Percentiles rank a stretch among this genome's conserved stretches.
These are phyloP conservation scores for Trypanosoma caninum DNA, from an alignment of 208 protist genomes.

Conservation along the genomic window DNA sequence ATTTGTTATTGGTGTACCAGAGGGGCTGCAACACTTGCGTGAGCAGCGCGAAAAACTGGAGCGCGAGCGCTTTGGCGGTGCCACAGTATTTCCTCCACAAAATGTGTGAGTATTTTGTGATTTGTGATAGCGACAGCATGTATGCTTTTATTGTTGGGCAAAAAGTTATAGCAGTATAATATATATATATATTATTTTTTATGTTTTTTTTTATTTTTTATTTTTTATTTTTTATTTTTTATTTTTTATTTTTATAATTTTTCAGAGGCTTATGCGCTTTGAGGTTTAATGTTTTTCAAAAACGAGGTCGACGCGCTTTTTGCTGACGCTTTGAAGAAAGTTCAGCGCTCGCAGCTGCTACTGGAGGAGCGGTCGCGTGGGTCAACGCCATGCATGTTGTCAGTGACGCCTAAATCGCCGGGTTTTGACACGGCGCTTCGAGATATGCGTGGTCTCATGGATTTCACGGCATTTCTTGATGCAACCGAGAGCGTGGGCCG, in stretches of 20 bases:
- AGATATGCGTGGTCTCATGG: constrained; percentile 21
- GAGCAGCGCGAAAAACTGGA: constrained; percentile 76
- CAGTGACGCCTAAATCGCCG: constrained; percentile 7
- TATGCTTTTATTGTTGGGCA: not conserved
- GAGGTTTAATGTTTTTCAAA: constrained; percentile 39
- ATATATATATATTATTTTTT: not conserved
- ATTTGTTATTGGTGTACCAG: constrained; percentile 89
- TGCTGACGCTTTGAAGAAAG: constrained; percentile 21
- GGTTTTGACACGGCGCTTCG: constrained; percentile 17
- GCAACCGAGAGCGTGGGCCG: constrained; percentile 33
- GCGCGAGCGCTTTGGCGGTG: constrained; percentile 64
- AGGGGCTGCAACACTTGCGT: constrained; percentile 72
- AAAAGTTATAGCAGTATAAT: not conserved
- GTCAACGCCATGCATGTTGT: constrained; percentile 4
- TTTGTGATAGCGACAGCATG: not conserved
- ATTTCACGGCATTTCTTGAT: constrained; percentile 43
- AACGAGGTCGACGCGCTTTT: constrained; percentile 59
- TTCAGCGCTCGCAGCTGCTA: constrained; percentile 53
- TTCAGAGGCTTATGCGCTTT: not conserved
- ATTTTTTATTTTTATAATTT: constrained; percentile 4
- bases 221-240: constrained; percentile 10
- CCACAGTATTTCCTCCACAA: constrained; percentile 76
- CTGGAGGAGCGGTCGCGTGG: constrained; percentile 37
- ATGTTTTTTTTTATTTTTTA: constrained; percentile 9
- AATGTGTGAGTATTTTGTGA: constrained; percentile 14